phyloP scores from a whole-genome alignment of 148 eudicot species.

The Rhododendron molle region DNA sequence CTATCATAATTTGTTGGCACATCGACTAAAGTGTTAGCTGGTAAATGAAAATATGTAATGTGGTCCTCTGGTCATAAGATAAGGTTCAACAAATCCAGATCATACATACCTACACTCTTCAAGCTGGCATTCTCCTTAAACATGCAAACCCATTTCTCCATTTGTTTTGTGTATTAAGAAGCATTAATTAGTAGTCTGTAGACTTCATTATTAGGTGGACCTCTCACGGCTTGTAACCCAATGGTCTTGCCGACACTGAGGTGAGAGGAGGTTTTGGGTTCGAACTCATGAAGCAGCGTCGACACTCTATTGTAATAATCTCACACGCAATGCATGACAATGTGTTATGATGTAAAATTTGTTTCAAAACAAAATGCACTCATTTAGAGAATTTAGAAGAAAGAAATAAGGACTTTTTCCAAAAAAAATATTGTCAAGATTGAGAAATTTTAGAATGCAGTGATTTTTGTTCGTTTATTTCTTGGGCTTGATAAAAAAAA shows the following conservation, averaged over 20 bases:
- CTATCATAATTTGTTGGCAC: not conserved
- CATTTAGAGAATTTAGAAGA: not conserved
- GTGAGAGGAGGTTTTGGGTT: not conserved
- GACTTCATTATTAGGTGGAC: not conserved
- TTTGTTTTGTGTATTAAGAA: not conserved
- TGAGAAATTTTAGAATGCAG: not conserved
- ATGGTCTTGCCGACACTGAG: not conserved
- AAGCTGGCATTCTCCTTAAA: not conserved
- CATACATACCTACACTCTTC: not conserved
- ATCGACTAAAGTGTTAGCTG: not conserved
- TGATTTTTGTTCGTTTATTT: no score
- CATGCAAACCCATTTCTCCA: not conserved
- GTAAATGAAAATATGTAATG: not conserved
- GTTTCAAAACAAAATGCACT: not conserved
- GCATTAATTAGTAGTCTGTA: not conserved
- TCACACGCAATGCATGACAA: not conserved
- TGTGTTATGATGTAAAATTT: not conserved
- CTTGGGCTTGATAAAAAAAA: not conserved
- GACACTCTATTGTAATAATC: no score
- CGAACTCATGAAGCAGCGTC: not conserved
- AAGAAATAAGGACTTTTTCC: not conserved
- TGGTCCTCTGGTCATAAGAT: not conserved
- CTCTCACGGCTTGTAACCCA: not conserved
- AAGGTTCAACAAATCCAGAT: not conserved
- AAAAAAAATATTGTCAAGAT: not conserved